Conservation (phyloP, 177 flowering plant genomes). For the Vitis hybrid region DNA sequence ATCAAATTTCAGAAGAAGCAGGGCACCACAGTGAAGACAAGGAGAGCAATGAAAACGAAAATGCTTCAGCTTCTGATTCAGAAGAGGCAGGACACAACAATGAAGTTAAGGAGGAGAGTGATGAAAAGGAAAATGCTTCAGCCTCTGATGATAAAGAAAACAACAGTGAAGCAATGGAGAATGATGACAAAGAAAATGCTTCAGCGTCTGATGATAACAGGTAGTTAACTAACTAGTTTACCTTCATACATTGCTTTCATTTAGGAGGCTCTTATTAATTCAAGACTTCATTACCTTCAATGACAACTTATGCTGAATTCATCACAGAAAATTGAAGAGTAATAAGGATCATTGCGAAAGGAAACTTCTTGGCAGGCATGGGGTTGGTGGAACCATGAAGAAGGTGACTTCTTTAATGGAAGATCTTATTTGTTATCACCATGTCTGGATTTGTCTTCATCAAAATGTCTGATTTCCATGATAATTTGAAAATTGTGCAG, state of each 20-base stretch:
- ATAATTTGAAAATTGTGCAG: constrained; percentile 25
- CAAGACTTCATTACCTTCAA: neutral
- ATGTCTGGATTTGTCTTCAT: neutral
- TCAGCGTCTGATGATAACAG: constrained; percentile 47
- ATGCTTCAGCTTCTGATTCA: constrained; percentile 4
- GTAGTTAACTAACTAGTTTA: constrained; percentile 21
- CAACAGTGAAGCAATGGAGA: constrained; percentile 16
- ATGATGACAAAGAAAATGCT: constrained; percentile 64
- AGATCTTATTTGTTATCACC: neutral
- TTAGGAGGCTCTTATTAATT: too few species aligned
- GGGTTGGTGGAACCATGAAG: constrained; percentile 13
- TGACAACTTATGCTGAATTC: neutral
- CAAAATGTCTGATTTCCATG: neutral
- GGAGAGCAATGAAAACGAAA: constrained; percentile 64
- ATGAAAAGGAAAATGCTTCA: neutral
- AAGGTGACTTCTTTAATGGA: constrained; percentile 29
- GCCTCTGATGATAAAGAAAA: constrained; percentile 12
- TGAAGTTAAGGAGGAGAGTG: too few species aligned
- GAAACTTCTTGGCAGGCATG: constrained; percentile 16
- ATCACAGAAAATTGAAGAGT: constrained; percentile 29
- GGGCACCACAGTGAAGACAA: constrained; percentile 32
- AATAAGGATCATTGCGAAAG: constrained; percentile 12
- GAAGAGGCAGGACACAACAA: too few species aligned
- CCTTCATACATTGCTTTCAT: neutral
- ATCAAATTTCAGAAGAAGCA: constrained; percentile 8